Conservation (phyloP, 176 grass and related monocot genomes). For the Rhipidocladum racemiflorum region DNA sequence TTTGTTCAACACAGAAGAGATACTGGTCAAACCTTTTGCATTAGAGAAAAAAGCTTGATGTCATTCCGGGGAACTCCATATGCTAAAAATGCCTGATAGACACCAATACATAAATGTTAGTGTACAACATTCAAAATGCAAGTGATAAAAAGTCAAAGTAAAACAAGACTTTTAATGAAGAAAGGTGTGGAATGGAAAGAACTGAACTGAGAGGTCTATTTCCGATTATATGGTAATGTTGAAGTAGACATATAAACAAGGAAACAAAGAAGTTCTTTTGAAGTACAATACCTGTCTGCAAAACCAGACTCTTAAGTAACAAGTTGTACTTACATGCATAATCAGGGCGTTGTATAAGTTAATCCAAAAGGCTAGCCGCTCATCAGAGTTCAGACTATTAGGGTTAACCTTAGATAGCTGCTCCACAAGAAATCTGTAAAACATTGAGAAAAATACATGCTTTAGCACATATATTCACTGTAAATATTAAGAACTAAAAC, state of each 20-base stretch:
- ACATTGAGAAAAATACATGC: conserved; percentile 16
- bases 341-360: conserved; percentile 96
- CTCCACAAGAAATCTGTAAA: conserved; percentile 87
- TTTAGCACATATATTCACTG: conserved; percentile 11
- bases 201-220: not conserved
- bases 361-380: conserved; percentile 96
- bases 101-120: conserved; percentile 6
- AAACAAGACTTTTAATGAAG: not conserved
- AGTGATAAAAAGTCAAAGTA: conserved; percentile 4
- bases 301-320: not conserved
- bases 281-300: not conserved
- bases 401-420: conserved; percentile 85
- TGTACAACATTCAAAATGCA: not conserved
- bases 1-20: conserved; percentile 23
- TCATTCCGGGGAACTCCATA: conserved; percentile 91
- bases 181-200: not conserved
- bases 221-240: conserved; percentile 15
- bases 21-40: conserved; percentile 79
- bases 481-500: not conserved
- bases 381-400: conserved; percentile 53
- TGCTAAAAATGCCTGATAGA: conserved; percentile 87
- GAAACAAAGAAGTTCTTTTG: not conserved
- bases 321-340: conserved; percentile 91
- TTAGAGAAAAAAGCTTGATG: conserved; percentile 95
- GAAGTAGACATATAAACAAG: conserved; percentile 20